A percentile compares a stretch with the other conserved stretches of the same genome.
These are phyloP conservation scores for Phyllosticta citribraziliensis DNA, from an alignment of 2,329 filamentous ascomycete species.

Conservation along the genomic window DNA sequence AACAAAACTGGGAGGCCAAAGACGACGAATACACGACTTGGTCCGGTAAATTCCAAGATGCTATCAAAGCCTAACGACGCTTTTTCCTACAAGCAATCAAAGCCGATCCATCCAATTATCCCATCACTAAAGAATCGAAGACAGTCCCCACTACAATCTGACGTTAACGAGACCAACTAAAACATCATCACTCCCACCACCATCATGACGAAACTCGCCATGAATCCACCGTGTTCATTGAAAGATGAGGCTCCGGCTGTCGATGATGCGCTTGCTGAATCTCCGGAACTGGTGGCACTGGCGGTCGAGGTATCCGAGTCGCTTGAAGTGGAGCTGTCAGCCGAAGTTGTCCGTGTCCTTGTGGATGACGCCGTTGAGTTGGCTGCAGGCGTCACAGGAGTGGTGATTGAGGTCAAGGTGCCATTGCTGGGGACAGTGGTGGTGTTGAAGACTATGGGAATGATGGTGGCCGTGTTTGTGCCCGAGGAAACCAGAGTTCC, in stretches of 20 bases:
- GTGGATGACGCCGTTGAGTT: background rate
- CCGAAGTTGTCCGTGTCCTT: background rate
- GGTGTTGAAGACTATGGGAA: constrained; percentile 1
- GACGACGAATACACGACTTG: constrained; percentile 72
- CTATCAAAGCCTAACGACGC: constrained; percentile 3
- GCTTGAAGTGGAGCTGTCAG: background rate
- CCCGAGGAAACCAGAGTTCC: background rate
- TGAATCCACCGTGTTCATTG: background rate
- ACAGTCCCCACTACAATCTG: background rate
- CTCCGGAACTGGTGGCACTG: background rate
- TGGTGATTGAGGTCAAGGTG: background rate
- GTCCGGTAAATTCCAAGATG: constrained; percentile 44
- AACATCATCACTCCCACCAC: background rate
- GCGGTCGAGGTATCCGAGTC: background rate
- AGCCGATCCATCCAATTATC: background rate
- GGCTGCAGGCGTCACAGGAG: background rate
- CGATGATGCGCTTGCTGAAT: background rate
- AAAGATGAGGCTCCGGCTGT: background rate
- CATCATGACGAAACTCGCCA: background rate
- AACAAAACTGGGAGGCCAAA: constrained; percentile 51
- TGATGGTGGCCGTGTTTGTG: background rate
- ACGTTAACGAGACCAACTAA: background rate
- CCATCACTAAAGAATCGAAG: background rate
- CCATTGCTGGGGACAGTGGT: background rate
- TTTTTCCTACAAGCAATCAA: background rate